phyloP scores from a whole-genome alignment of 257 asterid genomes.

The Nicotiana otophora region DNA sequence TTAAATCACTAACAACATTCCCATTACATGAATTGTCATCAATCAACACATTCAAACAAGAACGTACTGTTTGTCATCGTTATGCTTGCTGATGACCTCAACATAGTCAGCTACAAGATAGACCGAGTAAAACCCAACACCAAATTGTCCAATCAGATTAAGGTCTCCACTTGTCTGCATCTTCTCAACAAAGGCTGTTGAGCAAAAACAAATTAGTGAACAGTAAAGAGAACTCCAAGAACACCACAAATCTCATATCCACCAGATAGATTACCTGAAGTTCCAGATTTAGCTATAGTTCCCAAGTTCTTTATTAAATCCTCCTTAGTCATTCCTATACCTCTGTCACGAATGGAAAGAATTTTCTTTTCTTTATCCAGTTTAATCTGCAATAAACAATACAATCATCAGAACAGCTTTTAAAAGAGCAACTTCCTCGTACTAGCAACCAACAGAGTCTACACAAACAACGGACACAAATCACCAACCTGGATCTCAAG shows the following conservation, averaged over 20 bases:
- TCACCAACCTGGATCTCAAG: slow-evolving; percentile 86
- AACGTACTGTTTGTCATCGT: slow-evolving; percentile 85
- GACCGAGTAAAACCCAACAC: slow-evolving; percentile 95
- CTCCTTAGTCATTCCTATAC: slow-evolving; percentile 97
- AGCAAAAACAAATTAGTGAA: slow-evolving; percentile 6
- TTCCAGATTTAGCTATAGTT: slow-evolving; percentile 96
- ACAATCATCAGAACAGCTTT: neutral
- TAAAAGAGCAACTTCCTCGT: neutral
- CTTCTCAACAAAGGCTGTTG: slow-evolving; percentile 90
- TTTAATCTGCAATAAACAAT: slow-evolving; percentile 52
- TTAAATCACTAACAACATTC: neutral
- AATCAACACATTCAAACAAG: neutral
- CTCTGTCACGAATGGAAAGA: slow-evolving; percentile 85
- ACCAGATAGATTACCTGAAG: slow-evolving; percentile 58
- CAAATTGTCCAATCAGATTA: slow-evolving; percentile 92
- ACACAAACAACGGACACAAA: neutral
- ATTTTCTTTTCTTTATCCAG: slow-evolving; percentile 88
- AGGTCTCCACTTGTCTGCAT: slow-evolving; percentile 95
- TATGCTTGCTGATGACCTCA: slow-evolving; percentile 91
- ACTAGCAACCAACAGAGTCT: neutral
- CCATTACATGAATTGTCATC: neutral
- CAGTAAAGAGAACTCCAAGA: neutral
- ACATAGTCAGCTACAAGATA: slow-evolving; percentile 93
- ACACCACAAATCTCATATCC: neutral
- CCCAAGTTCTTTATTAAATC: slow-evolving; percentile 94